A percentile compares a stretch with the other conserved stretches of the same genome.
phyloP scores from a whole-genome alignment of 75 land plant species.

The Pseudotsuga menziesii region DNA sequence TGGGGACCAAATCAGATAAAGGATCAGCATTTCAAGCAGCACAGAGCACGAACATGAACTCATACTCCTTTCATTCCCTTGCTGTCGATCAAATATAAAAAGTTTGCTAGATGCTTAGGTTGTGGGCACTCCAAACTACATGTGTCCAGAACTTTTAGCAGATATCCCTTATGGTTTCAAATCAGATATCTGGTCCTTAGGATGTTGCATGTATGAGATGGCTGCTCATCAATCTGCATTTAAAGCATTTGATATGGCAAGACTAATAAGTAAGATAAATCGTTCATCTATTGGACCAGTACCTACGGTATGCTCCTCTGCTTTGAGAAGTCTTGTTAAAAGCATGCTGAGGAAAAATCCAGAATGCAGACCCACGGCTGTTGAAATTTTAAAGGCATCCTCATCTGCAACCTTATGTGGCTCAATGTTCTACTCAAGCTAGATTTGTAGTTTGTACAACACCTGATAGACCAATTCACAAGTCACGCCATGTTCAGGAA shows the following conservation, averaged over 20 bases:
- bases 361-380: conserved; percentile 89
- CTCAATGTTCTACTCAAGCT: conserved; percentile 34
- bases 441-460: conserved; percentile 12
- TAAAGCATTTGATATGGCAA: conserved; percentile 99
- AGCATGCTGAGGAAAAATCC: conserved; percentile 98
- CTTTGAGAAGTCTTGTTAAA: conserved; percentile 82
- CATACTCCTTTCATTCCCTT: no score
- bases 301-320: conserved; percentile 77
- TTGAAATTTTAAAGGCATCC: conserved; percentile 69
- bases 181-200: no score
- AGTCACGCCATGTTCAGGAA: conserved; percentile 11
- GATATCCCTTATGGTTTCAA: no score
- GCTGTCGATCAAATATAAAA: no score
- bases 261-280: conserved; percentile 94
- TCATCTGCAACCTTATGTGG: conserved; percentile 57
- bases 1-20: no score
- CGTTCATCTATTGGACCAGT: conserved; percentile 91
- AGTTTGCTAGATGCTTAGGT: no score
- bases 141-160: no score
- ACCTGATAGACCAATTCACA: conserved; percentile 17
- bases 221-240: no score
- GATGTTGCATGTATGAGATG: no score
- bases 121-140: no score
- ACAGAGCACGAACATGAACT: no score
- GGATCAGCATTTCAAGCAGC: no score